Conservation (phyloP, 768 basidiomycete genomes). For the Psilocybe tampanensis region DNA sequence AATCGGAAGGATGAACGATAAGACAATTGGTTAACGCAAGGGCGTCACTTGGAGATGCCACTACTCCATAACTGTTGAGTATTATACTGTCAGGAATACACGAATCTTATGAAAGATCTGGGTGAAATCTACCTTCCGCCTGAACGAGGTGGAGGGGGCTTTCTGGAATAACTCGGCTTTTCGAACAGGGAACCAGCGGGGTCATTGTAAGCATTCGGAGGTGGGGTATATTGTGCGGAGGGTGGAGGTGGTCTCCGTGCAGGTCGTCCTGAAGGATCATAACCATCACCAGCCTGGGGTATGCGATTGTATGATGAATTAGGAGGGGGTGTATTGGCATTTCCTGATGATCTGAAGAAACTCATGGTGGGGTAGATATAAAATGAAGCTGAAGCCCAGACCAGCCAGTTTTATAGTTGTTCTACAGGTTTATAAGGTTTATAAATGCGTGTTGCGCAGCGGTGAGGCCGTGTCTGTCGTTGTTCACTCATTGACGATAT, state of each 20-base stretch:
- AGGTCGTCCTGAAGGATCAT: slow-evolving; percentile 32
- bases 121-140: slow-evolving; percentile 31
- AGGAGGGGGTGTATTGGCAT: slow-evolving; percentile 36
- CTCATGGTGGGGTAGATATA: slow-evolving; percentile 35
- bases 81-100: not conserved
- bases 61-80: slow-evolving; percentile 53
- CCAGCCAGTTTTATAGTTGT: not conserved
- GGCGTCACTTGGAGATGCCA: slow-evolving; percentile 59
- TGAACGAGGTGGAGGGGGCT: slow-evolving; percentile 35
- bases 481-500: too few species aligned
- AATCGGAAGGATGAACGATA: slow-evolving; percentile 80
- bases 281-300: slow-evolving; percentile 26
- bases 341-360: slow-evolving; percentile 47
- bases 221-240: slow-evolving; percentile 41
- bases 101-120: not conserved
- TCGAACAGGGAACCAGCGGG: slow-evolving; percentile 51
- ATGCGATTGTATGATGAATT: slow-evolving; percentile 41
- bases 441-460: slow-evolving; percentile 5
- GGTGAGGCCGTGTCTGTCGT: too few species aligned
- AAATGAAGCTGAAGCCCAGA: not conserved
- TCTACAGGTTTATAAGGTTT: not conserved
- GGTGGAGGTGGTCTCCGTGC: slow-evolving; percentile 39
- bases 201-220: slow-evolving; percentile 52
- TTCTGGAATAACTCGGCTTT: slow-evolving; percentile 47
- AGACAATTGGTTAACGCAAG: slow-evolving; percentile 83